Evolutionary conservation across 2,329 filamentous ascomycete species (phyloP).

Genomic region (Claviceps sp.): DNA sequence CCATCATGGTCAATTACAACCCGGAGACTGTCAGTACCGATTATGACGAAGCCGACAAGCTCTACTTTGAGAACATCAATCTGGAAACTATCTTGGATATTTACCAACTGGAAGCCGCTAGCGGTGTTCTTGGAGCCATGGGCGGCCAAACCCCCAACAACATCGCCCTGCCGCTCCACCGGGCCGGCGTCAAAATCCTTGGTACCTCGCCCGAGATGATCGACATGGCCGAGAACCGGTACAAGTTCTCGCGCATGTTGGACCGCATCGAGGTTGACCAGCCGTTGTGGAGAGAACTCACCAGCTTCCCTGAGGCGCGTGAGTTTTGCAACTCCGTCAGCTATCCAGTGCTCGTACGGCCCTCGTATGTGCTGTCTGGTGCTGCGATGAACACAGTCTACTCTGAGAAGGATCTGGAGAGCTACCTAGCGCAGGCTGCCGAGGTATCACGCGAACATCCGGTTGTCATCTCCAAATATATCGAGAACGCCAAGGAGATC

Average conservation of each 20-base stretch:
- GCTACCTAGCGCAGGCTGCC: constrained; percentile 77
- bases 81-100: constrained; percentile 86
- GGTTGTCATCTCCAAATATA: constrained; percentile 98
- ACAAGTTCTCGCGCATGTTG: constrained; percentile 97
- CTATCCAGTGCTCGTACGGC: constrained; percentile 88
- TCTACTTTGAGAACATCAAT: constrained; percentile 95
- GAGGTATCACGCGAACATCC: constrained; percentile 93
- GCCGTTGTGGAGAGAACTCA: constrained; percentile 95
- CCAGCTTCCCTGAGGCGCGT: constrained; percentile 81
- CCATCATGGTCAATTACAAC: constrained; percentile 92
- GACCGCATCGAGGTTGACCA: constrained; percentile 92
- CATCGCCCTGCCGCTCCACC: constrained; percentile 79
- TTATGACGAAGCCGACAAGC: constrained; percentile 83
- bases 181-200: constrained; percentile 80
- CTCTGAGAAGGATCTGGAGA: constrained; percentile 81
- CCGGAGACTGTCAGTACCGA: constrained; percentile 84
- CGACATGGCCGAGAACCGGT: constrained; percentile 90
- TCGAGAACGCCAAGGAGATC: constrained; percentile 98
- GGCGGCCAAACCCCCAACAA: constrained; percentile 97
- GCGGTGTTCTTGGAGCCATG: constrained; percentile 86
- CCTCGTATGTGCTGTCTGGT: constrained; percentile 92
- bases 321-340: constrained; percentile 77
- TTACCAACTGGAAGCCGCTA: constrained; percentile 72
- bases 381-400: constrained; percentile 99
- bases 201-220: constrained; percentile 99